Base-by-base conservation (phyloP, 2,329 filamentous ascomycete species). In the Colletotrichum orchidophilum region DNA sequence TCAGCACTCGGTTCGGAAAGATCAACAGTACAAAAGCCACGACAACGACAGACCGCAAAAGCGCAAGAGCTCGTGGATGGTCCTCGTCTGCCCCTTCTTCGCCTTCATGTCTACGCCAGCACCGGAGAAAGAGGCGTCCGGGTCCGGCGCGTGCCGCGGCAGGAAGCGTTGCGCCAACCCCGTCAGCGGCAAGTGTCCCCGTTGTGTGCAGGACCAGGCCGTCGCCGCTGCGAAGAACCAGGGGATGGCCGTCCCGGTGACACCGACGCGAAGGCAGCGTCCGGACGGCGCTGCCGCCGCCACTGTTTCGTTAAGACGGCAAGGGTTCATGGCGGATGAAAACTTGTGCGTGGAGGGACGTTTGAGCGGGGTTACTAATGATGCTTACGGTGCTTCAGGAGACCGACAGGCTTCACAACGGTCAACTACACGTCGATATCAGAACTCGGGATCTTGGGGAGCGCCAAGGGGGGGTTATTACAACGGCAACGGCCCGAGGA, bases 51-150 rank as follows among this genome's bases (percentile, higher is more conserved):
- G 2, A 49, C 26, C 13, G 15, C 59, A 26, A 24, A 29, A 35
- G 2, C 29, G 11, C 18, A 46, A 54, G 31, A 50, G 35, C 57
- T 42, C 50, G 29, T 68, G 63, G 68, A 26, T 53, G 8, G 15
- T 12, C 33, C 39, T 71, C 57, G 1, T 68, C 39, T 71, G 50
- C 31, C 57, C 24, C 27, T 70, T 63, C 57, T 52, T 70, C 55
- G 6, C 49, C 35, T 24, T 50, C n/a, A 1, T 27, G 54, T 21
- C 29, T 13, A 27, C 54, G 12, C 31, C 31, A n/a, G 13, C 63
- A 35, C 24, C 18, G 5, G 21, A 26, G 24, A 46, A 46, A 21
- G 21, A 27, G 21, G 18, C 18, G 1, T 33, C 12, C 31, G 12
- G 1, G 18, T 5, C 18, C 39, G 18, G 18, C 18, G 9, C 18